Base-by-base conservation (phyloP, 495 filamentous ascomycete genomes). In the Letharia lupina region DNA sequence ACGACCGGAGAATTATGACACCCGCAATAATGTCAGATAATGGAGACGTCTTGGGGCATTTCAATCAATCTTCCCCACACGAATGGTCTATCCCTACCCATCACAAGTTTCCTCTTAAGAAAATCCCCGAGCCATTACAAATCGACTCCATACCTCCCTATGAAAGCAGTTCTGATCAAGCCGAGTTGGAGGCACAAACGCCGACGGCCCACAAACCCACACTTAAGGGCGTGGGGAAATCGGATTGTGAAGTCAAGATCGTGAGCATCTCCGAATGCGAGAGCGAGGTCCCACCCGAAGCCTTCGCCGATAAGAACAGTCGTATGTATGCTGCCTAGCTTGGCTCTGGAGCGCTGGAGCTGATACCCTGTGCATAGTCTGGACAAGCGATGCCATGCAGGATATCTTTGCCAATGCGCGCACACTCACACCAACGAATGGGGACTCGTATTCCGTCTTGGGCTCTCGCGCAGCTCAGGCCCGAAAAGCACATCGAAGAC, bases 361-460 rank as follows among this genome's bases (percentile, higher is more conserved):
- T 57, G 3, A 57, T 5, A 20, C 5, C 5, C 11, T 16, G 31
- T 18, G 54, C 15, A n/a, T 57, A 57, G 54, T 37, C 31, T 57
- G 54, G 54, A 57, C 54, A n/a, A 57, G 33, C 39, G 54, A 57
- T 57, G 54, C 54, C 4, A 57, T 57, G 54, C 54, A 37, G 54
- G 54, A 57, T 37, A 37, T 57, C 15, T 57, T 57, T 31, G 28
- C 54, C 31, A 57, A 57, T 16, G 54, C 54, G 1, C 54, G 54
- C 28, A 57, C 54, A 20, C 54, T 57, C 33, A 57, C 54, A 7
- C 54, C 54, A n/a, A 57, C 54, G 33, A 37, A 37, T 11, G 54
- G 54, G 54, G 54, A 57, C 16, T 57, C 54, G 33, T 57, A 35
- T 57, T 57, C 54, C 18, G 54, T 57, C 16, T 20, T 37, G 33